A percentile compares a stretch with the other conserved stretches of the same genome.
Conservation (phyloP, 2,329 filamentous ascomycete species). For the Cladosporium sp. region DNA sequence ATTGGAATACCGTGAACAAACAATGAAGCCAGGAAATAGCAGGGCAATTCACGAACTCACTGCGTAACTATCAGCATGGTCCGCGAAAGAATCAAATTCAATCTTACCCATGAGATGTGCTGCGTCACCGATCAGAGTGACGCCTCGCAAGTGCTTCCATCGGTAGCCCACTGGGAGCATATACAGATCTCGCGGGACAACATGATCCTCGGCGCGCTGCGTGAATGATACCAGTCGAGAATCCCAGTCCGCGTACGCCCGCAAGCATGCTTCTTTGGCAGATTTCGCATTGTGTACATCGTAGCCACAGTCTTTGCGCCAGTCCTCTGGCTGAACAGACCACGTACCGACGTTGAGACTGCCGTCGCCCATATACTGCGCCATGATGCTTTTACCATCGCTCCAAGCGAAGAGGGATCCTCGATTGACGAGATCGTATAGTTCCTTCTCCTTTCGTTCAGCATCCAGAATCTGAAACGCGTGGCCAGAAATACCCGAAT, state of each 20-base stretch:
- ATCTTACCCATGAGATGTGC: slow-evolving; percentile 35
- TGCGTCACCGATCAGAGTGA: slow-evolving; percentile 40
- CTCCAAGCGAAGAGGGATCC: slow-evolving; percentile 31
- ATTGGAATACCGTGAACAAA: too few relatives aligned
- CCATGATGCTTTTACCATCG: slow-evolving; percentile 27
- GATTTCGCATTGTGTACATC: slow-evolving; percentile 22
- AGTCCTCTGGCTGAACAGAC: slow-evolving; percentile 24
- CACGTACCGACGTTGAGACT: slow-evolving; percentile 28
- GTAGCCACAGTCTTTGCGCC: slow-evolving; percentile 20
- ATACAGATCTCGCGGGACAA: slow-evolving; percentile 31
- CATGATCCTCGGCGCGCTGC: slow-evolving; percentile 21
- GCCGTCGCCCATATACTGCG: slow-evolving; percentile 33
- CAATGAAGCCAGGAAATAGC: neutral
- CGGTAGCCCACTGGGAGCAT: slow-evolving; percentile 38
- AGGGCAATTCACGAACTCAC: slow-evolving; percentile 17
- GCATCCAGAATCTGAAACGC: slow-evolving; percentile 29
- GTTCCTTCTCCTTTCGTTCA: slow-evolving; percentile 21
- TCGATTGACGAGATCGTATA: slow-evolving; percentile 28
- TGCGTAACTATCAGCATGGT: slow-evolving; percentile 21
- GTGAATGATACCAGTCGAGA: slow-evolving; percentile 26
- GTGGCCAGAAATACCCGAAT: slow-evolving; percentile 35
- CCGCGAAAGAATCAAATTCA: neutral
- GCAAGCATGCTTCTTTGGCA: slow-evolving; percentile 20
- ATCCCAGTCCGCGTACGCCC: slow-evolving; percentile 31
- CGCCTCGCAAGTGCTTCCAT: slow-evolving; percentile 34